Evolutionary conservation across 2,329 filamentous ascomycete genomes (phyloP), one percentile per base, ranked within the genome.

Genomic region (Phialophora tarda): DNA sequence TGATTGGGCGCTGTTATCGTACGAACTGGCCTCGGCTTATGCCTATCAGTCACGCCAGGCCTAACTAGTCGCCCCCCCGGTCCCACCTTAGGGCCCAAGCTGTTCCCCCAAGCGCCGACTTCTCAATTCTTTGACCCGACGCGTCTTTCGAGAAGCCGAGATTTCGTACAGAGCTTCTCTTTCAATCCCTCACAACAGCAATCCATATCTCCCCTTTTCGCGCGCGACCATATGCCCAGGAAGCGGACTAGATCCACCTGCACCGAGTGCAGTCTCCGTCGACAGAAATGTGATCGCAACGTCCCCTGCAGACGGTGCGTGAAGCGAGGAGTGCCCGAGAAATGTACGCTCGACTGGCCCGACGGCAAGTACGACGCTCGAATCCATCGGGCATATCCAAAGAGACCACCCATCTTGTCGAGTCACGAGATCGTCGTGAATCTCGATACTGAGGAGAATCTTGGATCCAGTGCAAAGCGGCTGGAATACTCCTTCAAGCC

Each of bases 271-370:
- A 55, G 41, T n/a, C 41, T 61, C n/a, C 65, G 61, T 14, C 61
- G 65, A 14, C 65, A 67, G 61, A 32, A 64, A 58, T 67, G 65
- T 56, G 65, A 67, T 54, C 34, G 56, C 28, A 17, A 44, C 12
- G 4, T 64, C 14, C 65, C 61, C 11, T 67, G 65, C 57, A 55
- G 50, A 17, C 55, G 65, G 34, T 67, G 61, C 21, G 28, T 67
- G n/a, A 62, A 64, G 41, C 61, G 65, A 26, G 65, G 61, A 4
- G 38, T 64, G 11, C 24, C 65, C 14, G 61, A 67, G n/a, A 60
- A 61, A 30, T 67, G 61, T 44, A 47, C 24, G 21, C 28, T 55
- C 30, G 11, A 60, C 8, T 66, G 60, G 60, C 60, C 32, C 10
- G 64, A 32, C 10, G 41, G 51, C 21, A 7, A n/a, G 41, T 63